These are phyloP conservation scores for Aegilops tauschii DNA, from an alignment of 176 grass and related monocot species.

Conservation along the genomic window DNA sequence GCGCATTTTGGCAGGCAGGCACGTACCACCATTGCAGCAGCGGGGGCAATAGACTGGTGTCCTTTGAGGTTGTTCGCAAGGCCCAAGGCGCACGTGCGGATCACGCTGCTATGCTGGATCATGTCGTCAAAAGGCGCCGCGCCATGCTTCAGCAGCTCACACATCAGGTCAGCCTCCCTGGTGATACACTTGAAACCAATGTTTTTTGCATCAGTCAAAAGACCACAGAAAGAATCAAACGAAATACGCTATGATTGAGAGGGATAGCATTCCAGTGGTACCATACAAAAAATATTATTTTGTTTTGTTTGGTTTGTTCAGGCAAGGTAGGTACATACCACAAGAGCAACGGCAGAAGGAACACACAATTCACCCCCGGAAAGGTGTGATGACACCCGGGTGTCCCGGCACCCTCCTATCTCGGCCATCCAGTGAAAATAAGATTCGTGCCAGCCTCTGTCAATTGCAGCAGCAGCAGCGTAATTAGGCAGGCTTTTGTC, in stretches of 20 bases:
- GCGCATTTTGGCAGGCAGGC: neutral
- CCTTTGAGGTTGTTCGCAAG: neutral
- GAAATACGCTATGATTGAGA: neutral
- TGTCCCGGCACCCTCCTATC: too few relatives aligned
- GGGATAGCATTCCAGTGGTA: too few relatives aligned
- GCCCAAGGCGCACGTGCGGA: neutral
- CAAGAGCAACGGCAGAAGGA: conserved; percentile 1
- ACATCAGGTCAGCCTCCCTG: neutral
- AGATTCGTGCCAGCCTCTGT: too few relatives aligned
- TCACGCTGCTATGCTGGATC: neutral
- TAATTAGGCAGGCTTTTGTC: too few relatives aligned
- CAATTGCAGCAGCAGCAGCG: too few relatives aligned
- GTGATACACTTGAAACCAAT: neutral
- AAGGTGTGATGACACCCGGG: too few relatives aligned
- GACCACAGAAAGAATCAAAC: neutral
- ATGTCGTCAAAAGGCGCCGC: neutral
- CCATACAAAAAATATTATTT: too few relatives aligned
- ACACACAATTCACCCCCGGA: neutral
- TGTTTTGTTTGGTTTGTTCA: too few relatives aligned
- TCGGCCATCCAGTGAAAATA: too few relatives aligned
- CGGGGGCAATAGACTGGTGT: neutral
- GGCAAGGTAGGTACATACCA: conserved; percentile 9
- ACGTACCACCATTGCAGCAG: conserved; percentile 16
- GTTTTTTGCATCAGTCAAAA: neutral
- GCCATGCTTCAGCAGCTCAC: neutral